Evolutionary conservation across 148 eudicot genomes (phyloP), one percentile per base, ranked within the genome.

Genomic region (Vaccinium myrtillus): DNA sequence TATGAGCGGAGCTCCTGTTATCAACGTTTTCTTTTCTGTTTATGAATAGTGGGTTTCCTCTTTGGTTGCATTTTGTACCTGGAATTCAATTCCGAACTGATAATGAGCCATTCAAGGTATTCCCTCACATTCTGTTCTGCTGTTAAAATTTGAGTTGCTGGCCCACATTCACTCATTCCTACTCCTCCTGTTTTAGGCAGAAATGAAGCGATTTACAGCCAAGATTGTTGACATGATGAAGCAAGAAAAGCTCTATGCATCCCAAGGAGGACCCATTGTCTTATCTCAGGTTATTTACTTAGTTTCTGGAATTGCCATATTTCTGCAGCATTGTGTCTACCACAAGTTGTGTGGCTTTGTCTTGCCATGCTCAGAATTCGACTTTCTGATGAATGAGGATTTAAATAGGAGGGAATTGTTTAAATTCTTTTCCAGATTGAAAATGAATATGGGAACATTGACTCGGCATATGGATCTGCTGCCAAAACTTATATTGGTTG

Each of bases 261-360:
- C 99, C 13, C 98, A 97, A 88, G 99, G 98, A 25, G 99, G 99
- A 67, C 99, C 99, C 0, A 95, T 97, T 50, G 93, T 97, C 81
- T 84, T 97, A 74, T 95, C 99, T 51, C 99, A 97, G 96, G 99
- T 97, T 87, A 30, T 53, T 80, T 86, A 51, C 61, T 48, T 80
- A 5, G 4, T 59, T 56, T 78, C n/a, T 13, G 70, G 27, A 69
- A 69, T 27, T 18, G n/a, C 58, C 46, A 51, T 69, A 50, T 27
- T 13, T 71, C 74, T 74, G 67, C 54, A 39, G 30, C 21, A 74
- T 55, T 54, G 69, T 53, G 15, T 46, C 3, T 43, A 43, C 46
- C 46, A 43, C 46, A 43, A 43, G 30, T 39, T 74, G 9, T 71
- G 49, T 6, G 53, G 30, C 65, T 9, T 71, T 73, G 13, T 14